A percentile compares a stretch with the other conserved stretches of the same genome.
phyloP scores from a whole-genome alignment of 805 yeast genomes.

The Saturnispora hagleri region DNA sequence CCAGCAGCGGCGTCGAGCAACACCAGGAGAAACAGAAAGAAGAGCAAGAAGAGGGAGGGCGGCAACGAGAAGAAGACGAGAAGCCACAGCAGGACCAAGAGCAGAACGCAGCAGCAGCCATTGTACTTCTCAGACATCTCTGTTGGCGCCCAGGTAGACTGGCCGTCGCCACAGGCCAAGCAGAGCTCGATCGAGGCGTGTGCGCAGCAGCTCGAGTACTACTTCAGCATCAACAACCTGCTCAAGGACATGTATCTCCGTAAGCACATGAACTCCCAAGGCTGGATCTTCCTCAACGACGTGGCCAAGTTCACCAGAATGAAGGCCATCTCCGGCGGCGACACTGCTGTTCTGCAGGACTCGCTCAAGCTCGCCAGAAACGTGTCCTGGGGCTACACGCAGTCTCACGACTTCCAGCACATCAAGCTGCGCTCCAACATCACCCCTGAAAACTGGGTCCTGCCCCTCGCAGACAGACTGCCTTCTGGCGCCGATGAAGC shows the following conservation, averaged over 20 bases:
- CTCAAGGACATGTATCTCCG: constrained; percentile 77
- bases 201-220: constrained; percentile 72
- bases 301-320: constrained; percentile 72
- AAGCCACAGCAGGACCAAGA: background rate
- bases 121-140: constrained; percentile 2
- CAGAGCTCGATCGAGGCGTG: constrained; percentile 14
- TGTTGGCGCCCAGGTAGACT: constrained; percentile 6
- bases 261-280: constrained; percentile 68
- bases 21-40: background rate
- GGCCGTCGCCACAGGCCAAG: constrained; percentile 11
- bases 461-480: constrained; percentile 43
- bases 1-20: background rate
- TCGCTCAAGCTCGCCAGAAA: constrained; percentile 46
- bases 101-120: background rate
- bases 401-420: constrained; percentile 23
- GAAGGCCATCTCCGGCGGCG: constrained; percentile 52
- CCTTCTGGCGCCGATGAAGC: constrained; percentile 34
- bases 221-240: constrained; percentile 81
- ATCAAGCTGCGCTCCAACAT: constrained; percentile 49
- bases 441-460: constrained; percentile 60
- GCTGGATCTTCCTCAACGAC: constrained; percentile 56
- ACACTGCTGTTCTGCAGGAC: constrained; percentile 40
- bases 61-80: background rate
- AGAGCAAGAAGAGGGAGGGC: background rate
- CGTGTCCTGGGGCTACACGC: constrained; percentile 28